Conservation (phyloP, 2,329 filamentous ascomycete genomes). For the Chaetomiaceae sp. region DNA sequence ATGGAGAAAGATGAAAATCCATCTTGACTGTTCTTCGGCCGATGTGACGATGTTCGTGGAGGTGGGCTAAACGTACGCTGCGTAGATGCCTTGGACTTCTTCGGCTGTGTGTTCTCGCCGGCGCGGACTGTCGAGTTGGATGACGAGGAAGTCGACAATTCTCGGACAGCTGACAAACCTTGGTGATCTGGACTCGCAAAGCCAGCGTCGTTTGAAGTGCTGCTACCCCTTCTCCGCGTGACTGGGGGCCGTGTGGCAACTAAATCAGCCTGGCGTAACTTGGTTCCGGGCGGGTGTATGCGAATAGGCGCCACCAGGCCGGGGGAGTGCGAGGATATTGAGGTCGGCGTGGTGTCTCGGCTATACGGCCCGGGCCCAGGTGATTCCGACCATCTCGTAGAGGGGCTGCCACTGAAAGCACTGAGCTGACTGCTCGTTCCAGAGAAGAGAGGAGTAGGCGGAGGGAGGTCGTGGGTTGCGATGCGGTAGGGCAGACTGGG, state of each 20-base stretch:
- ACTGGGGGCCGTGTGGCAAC: conserved; percentile 52
- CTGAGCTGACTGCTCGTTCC: conserved; percentile 50
- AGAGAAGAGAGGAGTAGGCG: conserved; percentile 60
- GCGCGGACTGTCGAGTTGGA: conserved; percentile 62
- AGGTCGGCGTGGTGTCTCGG: conserved; percentile 71
- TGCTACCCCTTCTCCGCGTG: conserved; percentile 51
- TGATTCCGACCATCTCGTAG: conserved; percentile 69
- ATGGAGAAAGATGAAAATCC: conserved; percentile 36
- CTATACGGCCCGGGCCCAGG: conserved; percentile 65
- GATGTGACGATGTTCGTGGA: conserved; percentile 55
- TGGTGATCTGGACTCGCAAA: conserved; percentile 43
- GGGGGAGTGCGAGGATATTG: conserved; percentile 69
- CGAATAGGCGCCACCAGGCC: conserved; percentile 47
- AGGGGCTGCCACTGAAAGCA: conserved; percentile 63
- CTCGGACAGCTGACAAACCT: conserved; percentile 59
- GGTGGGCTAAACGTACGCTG: conserved; percentile 54
- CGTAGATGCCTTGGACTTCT: conserved; percentile 39
- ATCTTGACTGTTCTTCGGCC: conserved; percentile 38
- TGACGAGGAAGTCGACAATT: conserved; percentile 66
- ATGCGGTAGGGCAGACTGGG: conserved; percentile 50
- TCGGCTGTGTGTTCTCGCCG: conserved; percentile 41
- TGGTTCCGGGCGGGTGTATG: conserved; percentile 38
- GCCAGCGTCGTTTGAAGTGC: conserved; percentile 46
- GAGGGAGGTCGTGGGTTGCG: conserved; percentile 59
- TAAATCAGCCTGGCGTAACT: conserved; percentile 48